phyloP scores from a whole-genome alignment of 352 stramenopile species.

The Phytophthora tubulina region DNA sequence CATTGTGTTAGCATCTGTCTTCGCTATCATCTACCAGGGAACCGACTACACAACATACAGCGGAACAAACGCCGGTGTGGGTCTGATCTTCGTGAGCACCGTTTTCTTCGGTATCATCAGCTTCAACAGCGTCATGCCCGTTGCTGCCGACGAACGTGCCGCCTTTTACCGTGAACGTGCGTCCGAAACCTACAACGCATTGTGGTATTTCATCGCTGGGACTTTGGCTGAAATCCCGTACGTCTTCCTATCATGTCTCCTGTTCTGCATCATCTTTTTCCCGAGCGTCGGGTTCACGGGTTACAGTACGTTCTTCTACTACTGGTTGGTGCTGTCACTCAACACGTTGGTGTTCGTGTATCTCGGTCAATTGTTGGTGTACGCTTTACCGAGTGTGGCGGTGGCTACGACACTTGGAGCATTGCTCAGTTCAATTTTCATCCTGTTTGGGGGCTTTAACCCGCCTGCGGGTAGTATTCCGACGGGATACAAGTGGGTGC shows the following conservation, averaged over 20 bases:
- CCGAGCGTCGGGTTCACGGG: constrained; percentile 62
- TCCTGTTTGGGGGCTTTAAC: constrained; percentile 64
- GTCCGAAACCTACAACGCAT: constrained; percentile 89
- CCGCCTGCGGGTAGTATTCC: constrained; percentile 59
- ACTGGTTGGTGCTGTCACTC: constrained; percentile 56
- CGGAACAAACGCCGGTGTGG: constrained; percentile 57
- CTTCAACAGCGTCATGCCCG: constrained; percentile 41
- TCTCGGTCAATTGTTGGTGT: constrained; percentile 57
- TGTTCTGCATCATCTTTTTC: constrained; percentile 65
- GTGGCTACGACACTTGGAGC: constrained; percentile 45
- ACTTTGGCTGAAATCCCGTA: constrained; percentile 84
- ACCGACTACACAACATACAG: constrained; percentile 55
- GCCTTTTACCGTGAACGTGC: constrained; percentile 94
- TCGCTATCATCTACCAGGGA: constrained; percentile 78
- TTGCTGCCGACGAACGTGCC: constrained; percentile 77
- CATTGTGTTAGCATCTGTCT: constrained; percentile 73
- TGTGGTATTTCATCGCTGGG: constrained; percentile 83
- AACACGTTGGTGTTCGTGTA: constrained; percentile 61
- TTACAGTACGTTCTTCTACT: constrained; percentile 52
- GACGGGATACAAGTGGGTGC: constrained; percentile 60
- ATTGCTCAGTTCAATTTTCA: constrained; percentile 58
- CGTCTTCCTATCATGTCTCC: constrained; percentile 52
- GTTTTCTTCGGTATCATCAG: constrained; percentile 78
- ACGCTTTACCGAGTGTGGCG: constrained; percentile 49
- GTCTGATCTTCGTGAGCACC: constrained; percentile 87